Base-by-base conservation (phyloP, 345 rosid species). In the Litchi chinensis region DNA sequence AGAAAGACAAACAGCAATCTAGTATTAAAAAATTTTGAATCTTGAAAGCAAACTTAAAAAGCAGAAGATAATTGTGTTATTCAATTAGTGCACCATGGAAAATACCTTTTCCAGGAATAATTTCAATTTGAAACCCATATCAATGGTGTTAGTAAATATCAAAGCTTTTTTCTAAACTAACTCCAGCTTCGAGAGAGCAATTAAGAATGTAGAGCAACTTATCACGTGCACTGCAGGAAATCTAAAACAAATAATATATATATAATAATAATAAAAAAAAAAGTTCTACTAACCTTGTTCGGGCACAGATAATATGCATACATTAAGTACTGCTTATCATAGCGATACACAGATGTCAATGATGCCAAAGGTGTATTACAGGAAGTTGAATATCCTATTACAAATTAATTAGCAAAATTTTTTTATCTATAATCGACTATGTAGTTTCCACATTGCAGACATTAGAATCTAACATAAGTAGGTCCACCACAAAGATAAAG, bases 91-190 rank as follows among this genome's bases (percentile, higher is more conserved):
- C n/a, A 54, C 44, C 43, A 46, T 43, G 8, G 16, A 69, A 68
- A 74, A 84, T 89, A 91, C 99, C 97, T 92, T 93, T 77, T 95
- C 98, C 76, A 93, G 62, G 84, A 92, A 93, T 64, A 91, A 77
- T 83, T 88, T 93, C 87, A 95, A 79, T 82, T 90, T 90, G 89
- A 87, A 95, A 71, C 97, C 93, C 92, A 82, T 88, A 85, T 92
- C 96, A 78, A 93, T 91, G 8, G 95, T 79, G 85, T 92, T 95
- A 22, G 93, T 83, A 83, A 95, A 95, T 81, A 91, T 86, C 79
- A 95, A 64, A 81, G 92, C 87, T 79, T 93, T 95, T 76, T 89
- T 93, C 88, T 87, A 94, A 84, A 92, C 90, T 62, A 91, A 88
- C 75, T 89, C 98, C 82, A 95, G 84, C 91, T 92, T 93, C 86